A percentile compares a stretch with the other conserved stretches of the same genome.
Evolutionary conservation across 495 filamentous ascomycete species (phyloP).

Genomic region (Penicillium waksmanii): DNA sequence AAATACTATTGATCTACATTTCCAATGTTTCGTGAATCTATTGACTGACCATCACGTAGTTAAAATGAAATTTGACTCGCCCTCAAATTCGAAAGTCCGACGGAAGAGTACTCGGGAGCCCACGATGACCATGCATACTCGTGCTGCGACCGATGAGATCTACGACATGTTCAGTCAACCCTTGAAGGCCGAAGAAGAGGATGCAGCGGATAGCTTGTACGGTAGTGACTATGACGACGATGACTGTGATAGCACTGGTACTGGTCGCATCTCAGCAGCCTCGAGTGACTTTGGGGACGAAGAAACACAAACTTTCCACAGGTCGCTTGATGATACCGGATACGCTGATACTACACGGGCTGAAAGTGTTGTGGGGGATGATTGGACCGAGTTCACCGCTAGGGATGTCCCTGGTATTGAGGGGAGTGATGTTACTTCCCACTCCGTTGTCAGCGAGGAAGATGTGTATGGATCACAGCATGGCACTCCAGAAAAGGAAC

Average conservation of each 20-base stretch:
- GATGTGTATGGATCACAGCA: slow-evolving; percentile 22
- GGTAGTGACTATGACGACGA: slow-evolving; percentile 67
- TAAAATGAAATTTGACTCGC: slow-evolving; percentile 89
- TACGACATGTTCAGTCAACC: slow-evolving; percentile 97
- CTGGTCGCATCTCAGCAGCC: slow-evolving; percentile 65
- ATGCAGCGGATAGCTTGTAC: slow-evolving; percentile 44
- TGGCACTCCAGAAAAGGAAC: slow-evolving; percentile 43
- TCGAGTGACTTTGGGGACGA: slow-evolving; percentile 69
- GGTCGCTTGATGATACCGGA: slow-evolving; percentile 46
- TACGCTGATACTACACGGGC: slow-evolving; percentile 48
- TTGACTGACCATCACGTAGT: slow-evolving; percentile 51
- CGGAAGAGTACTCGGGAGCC: slow-evolving; percentile 77
- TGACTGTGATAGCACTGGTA: slow-evolving; percentile 85
- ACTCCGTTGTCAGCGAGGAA: slow-evolving; percentile 37
- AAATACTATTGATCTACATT: neutral
- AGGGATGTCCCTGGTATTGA: slow-evolving; percentile 64
- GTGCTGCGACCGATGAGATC: slow-evolving; percentile 93
- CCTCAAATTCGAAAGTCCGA: slow-evolving; percentile 73
- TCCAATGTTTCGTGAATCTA: neutral
- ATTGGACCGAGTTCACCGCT: slow-evolving; percentile 85
- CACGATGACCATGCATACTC: slow-evolving; percentile 97
- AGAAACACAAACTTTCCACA: slow-evolving; percentile 53
- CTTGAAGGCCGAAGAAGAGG: slow-evolving; percentile 56
- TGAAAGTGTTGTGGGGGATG: slow-evolving; percentile 65
- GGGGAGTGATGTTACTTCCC: slow-evolving; percentile 23